Evolutionary conservation across 2,329 filamentous ascomycete species (phyloP).

Genomic region (Penicillium corylophilum): DNA sequence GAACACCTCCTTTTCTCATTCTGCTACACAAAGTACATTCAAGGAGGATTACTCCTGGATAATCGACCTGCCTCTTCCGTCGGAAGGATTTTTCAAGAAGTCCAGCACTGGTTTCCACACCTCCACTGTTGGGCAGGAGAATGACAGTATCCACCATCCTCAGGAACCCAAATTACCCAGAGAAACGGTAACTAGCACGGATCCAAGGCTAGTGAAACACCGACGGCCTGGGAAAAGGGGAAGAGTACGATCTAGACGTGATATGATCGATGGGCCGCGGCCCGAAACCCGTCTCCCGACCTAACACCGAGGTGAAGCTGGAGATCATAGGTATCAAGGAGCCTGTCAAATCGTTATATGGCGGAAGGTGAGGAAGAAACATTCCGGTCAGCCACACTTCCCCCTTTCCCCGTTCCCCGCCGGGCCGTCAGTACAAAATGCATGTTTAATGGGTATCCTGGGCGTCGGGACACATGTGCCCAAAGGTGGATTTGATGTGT

Average conservation of each 20-base stretch:
- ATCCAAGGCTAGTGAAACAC: conserved; percentile 6
- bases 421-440: conserved; percentile 10
- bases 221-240: conserved; percentile 8
- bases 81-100: not conserved
- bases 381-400: not conserved
- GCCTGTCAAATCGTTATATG: conserved; percentile 10
- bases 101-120: not conserved
- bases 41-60: not conserved
- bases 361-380: not conserved
- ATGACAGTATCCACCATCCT: not conserved
- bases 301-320: not conserved
- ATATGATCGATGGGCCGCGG: conserved; percentile 11
- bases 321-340: conserved; percentile 4
- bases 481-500: conserved; percentile 1
- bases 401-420: conserved; percentile 9
- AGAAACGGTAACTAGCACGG: conserved; percentile 8
- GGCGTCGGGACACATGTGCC: conserved; percentile 4
- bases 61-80: not conserved
- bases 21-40: not conserved
- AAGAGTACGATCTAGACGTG: conserved; percentile 5
- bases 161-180: conserved; percentile 2
- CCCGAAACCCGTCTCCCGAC: conserved; percentile 5
- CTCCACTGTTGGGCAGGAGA: not conserved
- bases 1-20: not conserved
- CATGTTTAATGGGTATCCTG: conserved; percentile 3